Base-by-base conservation (phyloP, 2,329 filamentous ascomycete species). In the Chaetomiaceae sp. region DNA sequence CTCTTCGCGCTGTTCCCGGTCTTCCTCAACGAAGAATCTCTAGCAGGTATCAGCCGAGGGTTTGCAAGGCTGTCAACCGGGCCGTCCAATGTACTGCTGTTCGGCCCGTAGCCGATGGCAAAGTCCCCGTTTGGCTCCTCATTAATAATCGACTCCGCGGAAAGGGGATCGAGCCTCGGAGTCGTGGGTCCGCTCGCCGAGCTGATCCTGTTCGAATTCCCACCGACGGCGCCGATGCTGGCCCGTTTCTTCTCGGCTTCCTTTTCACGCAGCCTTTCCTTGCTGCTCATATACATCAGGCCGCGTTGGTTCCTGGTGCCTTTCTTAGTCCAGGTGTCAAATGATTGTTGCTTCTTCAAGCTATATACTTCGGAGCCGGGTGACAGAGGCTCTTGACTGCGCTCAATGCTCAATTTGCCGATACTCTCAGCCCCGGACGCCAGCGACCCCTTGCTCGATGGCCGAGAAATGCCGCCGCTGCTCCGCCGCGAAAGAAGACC, bases 281-380 rank as follows among this genome's bases (percentile, higher is more conserved):
- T 85, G 41, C 86, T 89, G 70, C 78, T 84, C 84, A 86, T 88
- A 63, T 88, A 87, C 78, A 85, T 83, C 63, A 88, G 69, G 3
- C 83, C 79, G 64, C 78, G 81, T 56, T 78, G 69, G 52, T 71
- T 72, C 25, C 81, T 75, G 2, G 68, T 67, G 36, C 76, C 70
- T 64, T 81, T 85, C 65, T 73, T 79, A 18, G 78, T 78, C 81
- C 82, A 85, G 65, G 80, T 84, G 61, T 86, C 82, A 57, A 76
- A 73, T 2, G 82, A 85, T 37, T 73, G 70, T 62, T 79, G 73
- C 48, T 72, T 74, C 56, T 71, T 73, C 58, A 83, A 64, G 44
- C 71, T 72, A 56, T 72, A 72, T 57, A 80, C 64, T 58, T 84
- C 78, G 11, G 72, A 70, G 0, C 71, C 69, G 14, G 74, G 71